Evolutionary conservation across 2,329 filamentous ascomycete genomes (phyloP).

Genomic region (Monosporascus sp.): DNA sequence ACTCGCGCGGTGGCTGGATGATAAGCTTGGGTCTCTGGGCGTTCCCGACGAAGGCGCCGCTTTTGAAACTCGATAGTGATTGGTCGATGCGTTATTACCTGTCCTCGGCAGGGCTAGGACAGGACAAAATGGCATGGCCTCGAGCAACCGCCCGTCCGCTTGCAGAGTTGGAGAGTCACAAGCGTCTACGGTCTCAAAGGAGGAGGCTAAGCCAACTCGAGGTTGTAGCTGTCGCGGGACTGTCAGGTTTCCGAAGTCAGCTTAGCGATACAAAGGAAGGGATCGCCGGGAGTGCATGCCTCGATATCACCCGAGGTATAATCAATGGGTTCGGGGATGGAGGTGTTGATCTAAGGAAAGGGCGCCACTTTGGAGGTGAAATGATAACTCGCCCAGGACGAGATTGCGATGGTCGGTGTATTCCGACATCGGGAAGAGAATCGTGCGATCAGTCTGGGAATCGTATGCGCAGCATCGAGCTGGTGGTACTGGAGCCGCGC

Average conservation of each 20-base stretch:
- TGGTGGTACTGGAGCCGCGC: background rate
- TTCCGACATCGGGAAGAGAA: too few species aligned
- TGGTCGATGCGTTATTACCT: background rate
- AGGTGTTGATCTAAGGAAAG: too few species aligned
- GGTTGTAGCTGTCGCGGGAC: background rate
- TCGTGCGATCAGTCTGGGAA: too few species aligned
- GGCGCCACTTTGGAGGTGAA: too few species aligned
- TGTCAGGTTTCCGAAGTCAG: background rate
- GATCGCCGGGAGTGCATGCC: background rate
- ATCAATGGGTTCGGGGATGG: too few species aligned
- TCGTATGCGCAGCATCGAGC: background rate
- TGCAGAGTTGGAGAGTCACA: too few species aligned
- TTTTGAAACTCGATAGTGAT: conserved; percentile 18
- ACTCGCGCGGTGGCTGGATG: conserved; percentile 54
- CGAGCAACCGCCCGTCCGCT: too few species aligned
- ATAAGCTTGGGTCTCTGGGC: conserved; percentile 48
- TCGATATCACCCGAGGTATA: background rate
- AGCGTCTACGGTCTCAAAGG: too few species aligned
- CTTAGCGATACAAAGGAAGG: background rate
- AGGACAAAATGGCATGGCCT: too few species aligned
- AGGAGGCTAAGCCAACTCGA: background rate
- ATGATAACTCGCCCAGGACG: too few species aligned
- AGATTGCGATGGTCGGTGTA: too few species aligned
- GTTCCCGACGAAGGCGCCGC: conserved; percentile 46
- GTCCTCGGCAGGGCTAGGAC: background rate